phyloP scores from a whole-genome alignment of 805 yeast species.

The Lipomyces yamadae region DNA sequence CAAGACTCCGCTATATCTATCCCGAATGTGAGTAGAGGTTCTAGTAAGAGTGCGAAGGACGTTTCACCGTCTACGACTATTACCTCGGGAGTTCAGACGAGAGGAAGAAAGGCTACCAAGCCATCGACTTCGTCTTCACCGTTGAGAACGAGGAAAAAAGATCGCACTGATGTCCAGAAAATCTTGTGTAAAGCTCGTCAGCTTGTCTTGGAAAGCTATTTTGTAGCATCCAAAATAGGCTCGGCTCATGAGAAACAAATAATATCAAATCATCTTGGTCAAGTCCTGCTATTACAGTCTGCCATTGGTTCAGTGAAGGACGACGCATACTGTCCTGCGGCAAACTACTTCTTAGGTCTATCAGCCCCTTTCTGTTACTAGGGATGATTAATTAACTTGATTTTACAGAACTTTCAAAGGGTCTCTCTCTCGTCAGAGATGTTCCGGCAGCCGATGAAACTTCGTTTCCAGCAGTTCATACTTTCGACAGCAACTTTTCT shows the following conservation, averaged over 20 bases:
- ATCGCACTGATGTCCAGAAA: constrained; percentile 16
- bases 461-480: constrained; percentile 4
- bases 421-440: constrained; percentile 21
- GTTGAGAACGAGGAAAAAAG: neutral
- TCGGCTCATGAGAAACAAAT: constrained; percentile 18
- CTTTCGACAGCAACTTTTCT: constrained; percentile 18
- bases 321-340: constrained; percentile 13
- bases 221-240: constrained; percentile 13
- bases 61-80: neutral
- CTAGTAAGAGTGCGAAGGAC: constrained; percentile 6
- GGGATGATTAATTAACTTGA: constrained; percentile 4
- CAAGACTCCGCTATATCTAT: constrained; percentile 57
- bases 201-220: constrained; percentile 21
- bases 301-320: constrained; percentile 24
- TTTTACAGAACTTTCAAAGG: constrained; percentile 20
- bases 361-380: neutral
- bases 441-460: constrained; percentile 14
- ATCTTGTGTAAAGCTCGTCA: constrained; percentile 15
- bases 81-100: constrained; percentile 6
- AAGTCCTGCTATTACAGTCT: constrained; percentile 26
- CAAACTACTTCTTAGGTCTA: constrained; percentile 28
- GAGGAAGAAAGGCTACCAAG: constrained; percentile 4
- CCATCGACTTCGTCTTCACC: neutral
- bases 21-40: constrained; percentile 43
- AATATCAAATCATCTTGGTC: constrained; percentile 16